phyloP scores from a whole-genome alignment of 345 rosid genomes.

The Eucalyptus rudis region DNA sequence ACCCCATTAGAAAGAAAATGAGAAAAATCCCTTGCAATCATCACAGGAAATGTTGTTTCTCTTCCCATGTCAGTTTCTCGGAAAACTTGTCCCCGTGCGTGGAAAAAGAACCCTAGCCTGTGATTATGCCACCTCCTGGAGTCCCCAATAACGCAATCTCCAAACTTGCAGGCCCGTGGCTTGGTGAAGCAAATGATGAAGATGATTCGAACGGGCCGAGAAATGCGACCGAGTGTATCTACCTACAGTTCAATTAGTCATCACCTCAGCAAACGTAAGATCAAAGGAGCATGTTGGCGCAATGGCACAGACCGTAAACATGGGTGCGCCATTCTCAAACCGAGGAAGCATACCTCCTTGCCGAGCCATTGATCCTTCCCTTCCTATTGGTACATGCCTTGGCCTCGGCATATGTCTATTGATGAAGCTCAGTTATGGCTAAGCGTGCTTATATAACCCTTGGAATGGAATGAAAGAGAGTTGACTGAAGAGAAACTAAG shows the following conservation, averaged over 20 bases:
- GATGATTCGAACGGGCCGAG: not conserved
- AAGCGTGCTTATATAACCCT: not conserved
- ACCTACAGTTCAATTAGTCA: not conserved
- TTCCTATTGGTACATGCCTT: not conserved
- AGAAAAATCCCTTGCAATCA: not conserved
- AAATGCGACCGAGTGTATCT: not conserved
- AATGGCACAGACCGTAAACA: slow-evolving; percentile 30
- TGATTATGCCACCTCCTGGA: not conserved
- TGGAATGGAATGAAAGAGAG: not conserved
- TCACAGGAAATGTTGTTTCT: not conserved
- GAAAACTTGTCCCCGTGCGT: not conserved
- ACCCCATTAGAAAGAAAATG: too few species aligned
- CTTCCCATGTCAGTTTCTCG: not conserved
- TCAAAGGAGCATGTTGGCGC: slow-evolving; percentile 57
- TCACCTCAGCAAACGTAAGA: slow-evolving; percentile 59
- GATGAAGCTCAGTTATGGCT: slow-evolving; percentile 9
- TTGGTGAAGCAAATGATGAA: not conserved
- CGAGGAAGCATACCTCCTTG: slow-evolving; percentile 43
- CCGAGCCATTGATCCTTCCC: slow-evolving; percentile 12
- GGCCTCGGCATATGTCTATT: not conserved
- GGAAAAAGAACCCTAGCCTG: not conserved
- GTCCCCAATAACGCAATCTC: not conserved
- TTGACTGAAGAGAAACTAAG: not conserved
- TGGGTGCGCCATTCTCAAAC: slow-evolving; percentile 50
- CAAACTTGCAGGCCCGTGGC: not conserved